Evolutionary conservation across 352 stramenopile genomes (phyloP), one percentile per base, ranked within the genome.

Genomic region (Hyphochytrium catenoides): DNA sequence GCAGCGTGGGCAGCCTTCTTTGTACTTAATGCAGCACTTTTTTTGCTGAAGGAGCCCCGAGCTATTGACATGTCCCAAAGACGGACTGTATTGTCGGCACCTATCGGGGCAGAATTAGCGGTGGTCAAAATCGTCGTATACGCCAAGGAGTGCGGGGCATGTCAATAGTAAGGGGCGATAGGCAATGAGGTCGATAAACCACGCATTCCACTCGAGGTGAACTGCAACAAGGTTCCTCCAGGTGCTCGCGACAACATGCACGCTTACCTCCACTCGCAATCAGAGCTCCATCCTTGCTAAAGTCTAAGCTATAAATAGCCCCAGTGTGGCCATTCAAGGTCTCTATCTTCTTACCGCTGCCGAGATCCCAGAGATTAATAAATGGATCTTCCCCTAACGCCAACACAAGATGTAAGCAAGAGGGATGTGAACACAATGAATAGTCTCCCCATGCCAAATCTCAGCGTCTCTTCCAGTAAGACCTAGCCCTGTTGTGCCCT

Each of bases 361-460:
- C 75, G 26, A 94, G 57, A 50, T 95, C 82, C 81, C 83, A 95
- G 44, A 95, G 62, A 47, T 90, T 82, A 31, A 94, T 66, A 33
- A 84, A 74, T 41, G 81, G 61, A 44, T 79, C 65, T 25, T 88
- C 68, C 16, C 83, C 54, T 17, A 52, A 46, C 17, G 47, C 62
- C 29, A 43, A 20, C 21, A 34, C 15, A 4, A 8, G 9, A 8
- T 1, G 11, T 8, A 7, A 34, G 8, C 3, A 23, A 36, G 34
- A 6, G 4, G n/a, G n/a, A n/a, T n/a, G n/a, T n/a, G n/a, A n/a
- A n/a, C n/a, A n/a, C n/a, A n/a, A n/a, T n/a, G n/a, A n/a, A n/a
- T n/a, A n/a, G n/a, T n/a, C n/a, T n/a, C n/a, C n/a, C n/a, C n/a
- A n/a, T n/a, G n/a, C n/a, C n/a, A n/a, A n/a, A n/a, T n/a, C n/a